These are phyloP conservation scores for Populus euphratica DNA, from an alignment of 345 rosid species.

Conservation along the genomic window DNA sequence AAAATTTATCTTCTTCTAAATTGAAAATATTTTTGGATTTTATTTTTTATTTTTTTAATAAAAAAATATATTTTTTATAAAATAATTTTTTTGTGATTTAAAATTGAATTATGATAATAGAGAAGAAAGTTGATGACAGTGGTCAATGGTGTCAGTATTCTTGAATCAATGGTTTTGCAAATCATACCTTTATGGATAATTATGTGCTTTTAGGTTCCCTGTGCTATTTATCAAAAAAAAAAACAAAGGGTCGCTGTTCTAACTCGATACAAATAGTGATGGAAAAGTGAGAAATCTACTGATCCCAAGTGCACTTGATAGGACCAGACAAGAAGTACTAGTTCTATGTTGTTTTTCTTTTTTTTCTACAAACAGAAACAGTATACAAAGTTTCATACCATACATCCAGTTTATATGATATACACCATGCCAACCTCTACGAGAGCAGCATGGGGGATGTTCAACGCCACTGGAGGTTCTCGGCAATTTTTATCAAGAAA, in stretches of 20 bases:
- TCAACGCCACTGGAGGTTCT: slow-evolving; percentile 46
- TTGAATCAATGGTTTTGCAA: too few relatives aligned
- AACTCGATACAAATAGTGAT: not conserved
- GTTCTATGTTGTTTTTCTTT: not conserved
- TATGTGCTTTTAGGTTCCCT: not conserved
- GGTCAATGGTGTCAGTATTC: too few relatives aligned
- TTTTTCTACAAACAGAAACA: not conserved
- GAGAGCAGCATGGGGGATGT: slow-evolving; percentile 62
- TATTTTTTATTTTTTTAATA: too few relatives aligned
- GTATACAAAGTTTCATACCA: not conserved
- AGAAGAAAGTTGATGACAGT: too few relatives aligned
- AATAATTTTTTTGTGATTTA: too few relatives aligned
- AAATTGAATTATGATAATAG: too few relatives aligned
- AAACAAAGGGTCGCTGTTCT: not conserved
- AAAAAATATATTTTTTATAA: too few relatives aligned
- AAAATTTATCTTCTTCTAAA: too few relatives aligned
- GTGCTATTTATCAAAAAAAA: not conserved
- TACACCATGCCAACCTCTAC: slow-evolving; percentile 60
- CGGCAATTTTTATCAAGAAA: slow-evolving; percentile 45
- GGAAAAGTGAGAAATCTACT: not conserved
- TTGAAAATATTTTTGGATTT: accelerated
- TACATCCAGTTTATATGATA: slow-evolving; percentile 22
- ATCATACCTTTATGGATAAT: not conserved
- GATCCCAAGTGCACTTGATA: not conserved
- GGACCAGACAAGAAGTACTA: not conserved